These are phyloP conservation scores for Rhodomyrtus psidioides DNA, from an alignment of 441 rosid genomes.

Conservation along the genomic window DNA sequence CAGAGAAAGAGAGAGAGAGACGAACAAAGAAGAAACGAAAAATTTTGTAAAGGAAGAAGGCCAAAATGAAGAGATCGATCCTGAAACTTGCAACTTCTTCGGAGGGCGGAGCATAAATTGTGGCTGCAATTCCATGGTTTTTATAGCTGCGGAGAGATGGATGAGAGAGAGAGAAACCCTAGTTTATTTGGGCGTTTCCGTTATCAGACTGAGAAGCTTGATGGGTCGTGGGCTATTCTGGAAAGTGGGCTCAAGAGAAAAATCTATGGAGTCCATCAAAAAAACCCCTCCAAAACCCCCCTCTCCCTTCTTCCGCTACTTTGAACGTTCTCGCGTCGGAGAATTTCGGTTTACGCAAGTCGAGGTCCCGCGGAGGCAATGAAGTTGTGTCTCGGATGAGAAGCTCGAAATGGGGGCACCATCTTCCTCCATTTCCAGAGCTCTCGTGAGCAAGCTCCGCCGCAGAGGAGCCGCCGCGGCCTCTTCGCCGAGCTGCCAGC, in stretches of 20 bases:
- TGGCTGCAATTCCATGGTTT: not conserved
- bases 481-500: not conserved
- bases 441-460: conserved; percentile 24
- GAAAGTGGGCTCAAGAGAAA: too few species aligned
- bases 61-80: not conserved
- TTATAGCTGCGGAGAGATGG: not conserved
- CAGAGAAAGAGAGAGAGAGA: rapidly evolving
- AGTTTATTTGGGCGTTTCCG: not conserved
- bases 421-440: conserved; percentile 27
- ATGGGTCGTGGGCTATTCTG: too few species aligned
- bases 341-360: not conserved
- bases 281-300: not conserved
- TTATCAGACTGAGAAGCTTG: too few species aligned
- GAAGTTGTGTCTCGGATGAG: not conserved
- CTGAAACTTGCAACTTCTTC: not conserved
- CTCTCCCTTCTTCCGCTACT: too few species aligned
- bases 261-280: not conserved
- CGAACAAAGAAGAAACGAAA: not conserved
- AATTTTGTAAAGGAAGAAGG: not conserved
- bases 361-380: not conserved
- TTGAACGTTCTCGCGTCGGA: not conserved
- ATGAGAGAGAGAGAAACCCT: not conserved
- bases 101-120: not conserved
- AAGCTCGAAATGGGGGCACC: conserved; percentile 12
- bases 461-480: not conserved